phyloP scores from a whole-genome alignment of 495 filamentous ascomycete genomes.

The Aspergillus sclerotioniger region DNA sequence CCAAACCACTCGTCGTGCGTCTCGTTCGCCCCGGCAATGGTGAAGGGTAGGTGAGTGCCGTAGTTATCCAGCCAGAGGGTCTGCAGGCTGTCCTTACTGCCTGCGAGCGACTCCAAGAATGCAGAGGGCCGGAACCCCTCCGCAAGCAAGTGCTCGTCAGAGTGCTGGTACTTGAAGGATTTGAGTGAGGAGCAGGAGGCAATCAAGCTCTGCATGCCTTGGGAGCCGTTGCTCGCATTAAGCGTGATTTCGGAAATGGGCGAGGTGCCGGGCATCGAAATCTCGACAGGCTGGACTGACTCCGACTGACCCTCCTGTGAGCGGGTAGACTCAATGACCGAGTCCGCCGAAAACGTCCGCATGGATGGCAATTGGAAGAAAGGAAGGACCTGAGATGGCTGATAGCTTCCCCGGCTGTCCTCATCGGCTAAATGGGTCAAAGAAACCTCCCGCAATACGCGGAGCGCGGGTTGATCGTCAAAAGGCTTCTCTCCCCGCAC shows the following conservation, averaged over 20 bases:
- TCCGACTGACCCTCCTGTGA: constrained; percentile 2
- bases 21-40: constrained; percentile 31
- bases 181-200: constrained; percentile 25
- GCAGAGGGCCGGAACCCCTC: constrained; percentile 30
- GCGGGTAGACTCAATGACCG: constrained; percentile 27
- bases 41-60: constrained; percentile 34
- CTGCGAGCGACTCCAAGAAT: constrained; percentile 27
- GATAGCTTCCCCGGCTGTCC: constrained; percentile 18
- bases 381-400: constrained; percentile 19
- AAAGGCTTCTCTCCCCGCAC: constrained; percentile 23
- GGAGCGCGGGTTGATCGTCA: constrained; percentile 17
- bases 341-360: constrained; percentile 26
- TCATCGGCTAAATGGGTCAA: constrained; percentile 20
- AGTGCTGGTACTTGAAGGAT: constrained; percentile 40
- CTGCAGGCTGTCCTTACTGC: constrained; percentile 29
- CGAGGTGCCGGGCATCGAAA: constrained; percentile 6
- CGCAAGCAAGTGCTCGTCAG: constrained; percentile 26
- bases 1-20: constrained; percentile 38
- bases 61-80: constrained; percentile 35
- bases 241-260: constrained; percentile 29
- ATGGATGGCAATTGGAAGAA: constrained; percentile 34
- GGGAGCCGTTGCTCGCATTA: constrained; percentile 28
- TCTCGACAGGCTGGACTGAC: background rate
- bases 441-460: constrained; percentile 21
- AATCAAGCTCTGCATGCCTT: constrained; percentile 29